phyloP scores from a whole-genome alignment of 2,329 filamentous ascomycete genomes.

The Rutstroemia sp. region DNA sequence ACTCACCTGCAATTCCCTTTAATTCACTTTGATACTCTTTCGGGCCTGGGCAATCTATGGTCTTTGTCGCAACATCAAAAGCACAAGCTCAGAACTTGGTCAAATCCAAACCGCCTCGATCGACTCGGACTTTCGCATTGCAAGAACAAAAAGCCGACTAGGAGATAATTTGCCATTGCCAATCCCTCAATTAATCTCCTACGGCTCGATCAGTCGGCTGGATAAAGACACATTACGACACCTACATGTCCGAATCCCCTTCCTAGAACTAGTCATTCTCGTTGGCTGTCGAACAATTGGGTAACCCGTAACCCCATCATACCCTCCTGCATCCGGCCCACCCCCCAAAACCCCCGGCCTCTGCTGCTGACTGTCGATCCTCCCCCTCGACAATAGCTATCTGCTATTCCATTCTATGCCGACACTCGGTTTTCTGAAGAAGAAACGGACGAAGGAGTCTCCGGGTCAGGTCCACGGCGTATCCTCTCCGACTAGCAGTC shows the following conservation, averaged over 20 bases:
- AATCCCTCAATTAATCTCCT: background rate
- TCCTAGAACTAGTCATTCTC: background rate
- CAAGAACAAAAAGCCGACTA: background rate
- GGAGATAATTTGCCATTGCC: background rate
- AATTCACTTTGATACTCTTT: too few species aligned
- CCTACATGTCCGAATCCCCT: background rate
- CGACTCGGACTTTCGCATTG: background rate
- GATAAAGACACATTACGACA: background rate
- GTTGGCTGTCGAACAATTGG: background rate
- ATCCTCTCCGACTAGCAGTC: slow-evolving; percentile 59
- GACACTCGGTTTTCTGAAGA: slow-evolving; percentile 93
- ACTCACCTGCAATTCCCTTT: too few species aligned
- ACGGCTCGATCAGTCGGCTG: background rate
- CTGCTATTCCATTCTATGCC: slow-evolving; percentile 56
- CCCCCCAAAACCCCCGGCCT: slow-evolving; percentile 6
- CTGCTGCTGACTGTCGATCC: slow-evolving; percentile 20
- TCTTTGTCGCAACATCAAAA: too few species aligned
- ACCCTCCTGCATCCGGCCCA: slow-evolving; percentile 23
- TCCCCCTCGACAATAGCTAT: slow-evolving; percentile 23
- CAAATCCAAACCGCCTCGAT: background rate
- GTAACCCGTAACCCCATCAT: slow-evolving; percentile 1
- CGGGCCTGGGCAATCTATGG: too few species aligned
- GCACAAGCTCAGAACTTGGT: too few species aligned
- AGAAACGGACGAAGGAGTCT: slow-evolving; percentile 95
- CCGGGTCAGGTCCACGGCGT: slow-evolving; percentile 52